Evolutionary conservation across 192 early-diverging fungal species (phyloP), one percentile per base, ranked within the genome.

Genomic region (Podila epigama): DNA sequence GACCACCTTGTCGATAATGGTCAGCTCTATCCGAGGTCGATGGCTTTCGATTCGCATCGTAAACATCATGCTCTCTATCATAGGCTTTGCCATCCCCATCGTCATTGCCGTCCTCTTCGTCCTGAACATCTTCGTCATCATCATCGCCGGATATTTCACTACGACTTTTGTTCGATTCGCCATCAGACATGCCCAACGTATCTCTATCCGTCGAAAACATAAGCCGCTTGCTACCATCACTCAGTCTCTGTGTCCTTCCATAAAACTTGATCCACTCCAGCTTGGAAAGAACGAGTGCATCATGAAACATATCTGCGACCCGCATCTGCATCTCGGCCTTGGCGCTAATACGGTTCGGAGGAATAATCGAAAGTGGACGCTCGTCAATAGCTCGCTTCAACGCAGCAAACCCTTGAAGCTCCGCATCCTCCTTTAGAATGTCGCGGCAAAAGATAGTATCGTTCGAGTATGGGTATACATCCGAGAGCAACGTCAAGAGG

Each of bases 391-490:
- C 55, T 18, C 66, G 50, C 51, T 79, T 79, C 36, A 83, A 57
- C 3, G 69, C 77, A 8, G 63, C 64, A 58, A 83, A 83, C 28
- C 81, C 81, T 50, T 79, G 68, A 54, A 83, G 59, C 50, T 83
- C 81, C 4, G 73, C 55, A 64, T 83, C 81, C 55, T 83, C 81
- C 50, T 70, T 73, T 28, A 83, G 73, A 11, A 77, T 66, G 55
- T 77, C 73, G 7, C 73, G 41, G 41, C 73, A 68, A 34, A 77
- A 77, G 39, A 77, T 77, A 4, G 73, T 64, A 18, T 68, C 73
- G 20, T 77, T 60, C 13, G 60, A n/a, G 52, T 54, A 68, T 9
- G 60, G 61, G 33, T 68, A 61, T n/a, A 64, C 50, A 18, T 63
- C 60, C 5, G 54, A 66, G 22, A 77, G 56, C 18, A 68, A 25